These are phyloP conservation scores for Metschnikowia drakensbergensis DNA, from an alignment of 805 yeast genomes.

Conservation along the genomic window DNA sequence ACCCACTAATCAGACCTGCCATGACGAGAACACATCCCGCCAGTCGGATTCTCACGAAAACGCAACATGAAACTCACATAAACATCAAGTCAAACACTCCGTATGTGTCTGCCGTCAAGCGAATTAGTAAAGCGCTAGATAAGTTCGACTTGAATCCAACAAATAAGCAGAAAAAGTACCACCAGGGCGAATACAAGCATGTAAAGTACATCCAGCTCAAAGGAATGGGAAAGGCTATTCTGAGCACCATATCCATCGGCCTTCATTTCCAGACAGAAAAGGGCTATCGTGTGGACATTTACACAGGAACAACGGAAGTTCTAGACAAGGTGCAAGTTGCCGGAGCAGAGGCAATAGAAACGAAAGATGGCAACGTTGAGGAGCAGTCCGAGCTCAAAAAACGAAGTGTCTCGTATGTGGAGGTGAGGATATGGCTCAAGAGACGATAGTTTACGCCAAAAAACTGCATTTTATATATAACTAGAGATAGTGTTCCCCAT, in stretches of 20 bases:
- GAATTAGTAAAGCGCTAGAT: constrained; percentile 50
- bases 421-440: constrained; percentile 39
- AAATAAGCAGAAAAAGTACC: constrained; percentile 22
- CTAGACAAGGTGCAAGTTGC: constrained; percentile 56
- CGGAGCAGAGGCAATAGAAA: constrained; percentile 7
- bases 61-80: constrained; percentile 38
- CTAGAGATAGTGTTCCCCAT: no score
- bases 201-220: constrained; percentile 49
- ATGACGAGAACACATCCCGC: constrained; percentile 1
- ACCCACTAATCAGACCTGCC: background rate
- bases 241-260: constrained; percentile 59
- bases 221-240: constrained; percentile 73
- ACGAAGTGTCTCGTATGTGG: constrained; percentile 48
- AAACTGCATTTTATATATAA: no score
- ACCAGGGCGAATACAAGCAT: constrained; percentile 35
- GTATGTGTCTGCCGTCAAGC: constrained; percentile 66
- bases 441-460: constrained; percentile 1
- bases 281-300: constrained; percentile 51
- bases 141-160: constrained; percentile 33
- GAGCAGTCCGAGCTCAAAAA: constrained; percentile 35
- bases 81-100: constrained; percentile 67
- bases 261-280: constrained; percentile 51
- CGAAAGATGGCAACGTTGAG: constrained; percentile 24
- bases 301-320: constrained; percentile 64
- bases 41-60: background rate